Conservation (phyloP, 306 rosid genomes). For the Oxytropis ochrocephala region DNA sequence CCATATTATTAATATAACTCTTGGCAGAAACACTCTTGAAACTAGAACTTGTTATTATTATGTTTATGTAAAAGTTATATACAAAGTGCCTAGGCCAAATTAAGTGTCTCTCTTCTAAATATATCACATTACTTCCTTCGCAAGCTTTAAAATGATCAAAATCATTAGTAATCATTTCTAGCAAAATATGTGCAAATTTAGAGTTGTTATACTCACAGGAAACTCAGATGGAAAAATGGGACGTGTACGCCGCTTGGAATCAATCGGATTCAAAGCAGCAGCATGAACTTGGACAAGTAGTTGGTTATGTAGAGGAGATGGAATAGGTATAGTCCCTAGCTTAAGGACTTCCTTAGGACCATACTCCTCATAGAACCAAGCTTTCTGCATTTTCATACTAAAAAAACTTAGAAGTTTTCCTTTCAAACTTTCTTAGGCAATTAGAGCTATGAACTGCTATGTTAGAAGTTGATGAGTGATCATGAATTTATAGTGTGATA, state of each 20-base stretch:
- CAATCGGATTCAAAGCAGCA: constrained; percentile 42
- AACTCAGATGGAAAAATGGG: constrained; percentile 27
- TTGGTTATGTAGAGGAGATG: constrained; percentile 26
- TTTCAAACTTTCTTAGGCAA: not conserved
- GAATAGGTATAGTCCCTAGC: constrained; percentile 25
- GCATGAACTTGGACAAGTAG: constrained; percentile 32
- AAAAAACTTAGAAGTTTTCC: not conserved
- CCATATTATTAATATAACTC: too few species aligned
- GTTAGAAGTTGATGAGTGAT: not conserved
- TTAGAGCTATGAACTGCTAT: not conserved
- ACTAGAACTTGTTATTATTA: too few species aligned
- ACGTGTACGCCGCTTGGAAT: constrained; percentile 30
- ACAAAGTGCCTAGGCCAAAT: too few species aligned
- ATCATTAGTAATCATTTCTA: not conserved
- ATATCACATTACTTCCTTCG: too few species aligned
- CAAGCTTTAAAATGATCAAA: too few species aligned
- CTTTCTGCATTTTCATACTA: constrained; percentile 27
- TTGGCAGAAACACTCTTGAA: too few species aligned
- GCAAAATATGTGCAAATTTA: not conserved
- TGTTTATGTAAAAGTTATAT: too few species aligned
- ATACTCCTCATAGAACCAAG: constrained; percentile 42
- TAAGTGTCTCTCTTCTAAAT: not conserved
- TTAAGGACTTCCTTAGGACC: constrained; percentile 44
- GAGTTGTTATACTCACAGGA: constrained; percentile 27
- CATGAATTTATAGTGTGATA: not conserved